phyloP scores from a whole-genome alignment of 768 basidiomycete genomes.

The Galerina sulciceps region DNA sequence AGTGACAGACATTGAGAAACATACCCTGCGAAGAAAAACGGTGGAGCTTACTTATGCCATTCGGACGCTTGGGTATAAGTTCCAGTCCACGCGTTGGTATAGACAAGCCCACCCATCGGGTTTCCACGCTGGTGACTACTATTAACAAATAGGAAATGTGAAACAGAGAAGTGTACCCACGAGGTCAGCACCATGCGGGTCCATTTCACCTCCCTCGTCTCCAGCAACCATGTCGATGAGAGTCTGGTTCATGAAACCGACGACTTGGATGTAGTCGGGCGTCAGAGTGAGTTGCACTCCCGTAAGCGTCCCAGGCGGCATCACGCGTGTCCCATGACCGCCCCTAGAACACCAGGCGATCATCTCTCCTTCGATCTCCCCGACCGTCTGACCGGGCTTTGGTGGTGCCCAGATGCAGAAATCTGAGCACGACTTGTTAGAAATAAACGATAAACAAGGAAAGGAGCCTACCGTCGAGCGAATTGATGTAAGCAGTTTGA shows the following conservation, averaged over 20 bases:
- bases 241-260: slow-evolving; percentile 70
- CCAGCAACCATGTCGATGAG: slow-evolving; percentile 52
- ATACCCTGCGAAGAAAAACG: background rate
- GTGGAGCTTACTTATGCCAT: slow-evolving; percentile 64
- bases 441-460: background rate
- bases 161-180: slow-evolving; percentile 17
- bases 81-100: slow-evolving; percentile 56
- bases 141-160: background rate
- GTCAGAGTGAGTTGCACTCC: slow-evolving; percentile 73
- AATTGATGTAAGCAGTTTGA: slow-evolving; percentile 65
- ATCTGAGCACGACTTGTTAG: slow-evolving; percentile 41
- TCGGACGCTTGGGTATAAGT: slow-evolving; percentile 60
- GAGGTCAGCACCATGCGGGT: slow-evolving; percentile 74
- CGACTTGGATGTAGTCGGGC: slow-evolving; percentile 64
- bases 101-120: slow-evolving; percentile 74
- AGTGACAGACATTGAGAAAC: background rate
- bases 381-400: slow-evolving; percentile 56
- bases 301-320: slow-evolving; percentile 63
- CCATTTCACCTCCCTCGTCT: slow-evolving; percentile 81
- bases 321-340: slow-evolving; percentile 71
- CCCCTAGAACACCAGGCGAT: slow-evolving; percentile 80
- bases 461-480: slow-evolving; percentile 42
- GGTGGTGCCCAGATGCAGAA: slow-evolving; percentile 74
- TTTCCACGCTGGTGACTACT: slow-evolving; percentile 64
- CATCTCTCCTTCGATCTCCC: slow-evolving; percentile 71